Conservation (phyloP, 208 protist genomes). For the Trypanosoma cruzi region DNA sequence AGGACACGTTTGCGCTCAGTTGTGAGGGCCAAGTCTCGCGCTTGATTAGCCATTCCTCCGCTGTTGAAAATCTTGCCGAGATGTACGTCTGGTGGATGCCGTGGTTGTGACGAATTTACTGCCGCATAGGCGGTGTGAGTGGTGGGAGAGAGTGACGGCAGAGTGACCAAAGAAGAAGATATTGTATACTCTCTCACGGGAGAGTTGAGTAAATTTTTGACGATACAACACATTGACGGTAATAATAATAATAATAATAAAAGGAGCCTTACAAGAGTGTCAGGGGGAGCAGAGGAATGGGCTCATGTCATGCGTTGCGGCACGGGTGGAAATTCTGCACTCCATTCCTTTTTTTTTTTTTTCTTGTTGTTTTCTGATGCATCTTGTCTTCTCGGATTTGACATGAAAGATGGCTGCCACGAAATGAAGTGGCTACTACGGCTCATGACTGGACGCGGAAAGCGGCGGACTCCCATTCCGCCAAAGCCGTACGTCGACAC, state of each 20-base stretch:
- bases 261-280: not conserved
- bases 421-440: slow-evolving; percentile 78
- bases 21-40: slow-evolving; percentile 94
- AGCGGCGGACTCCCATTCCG: slow-evolving; percentile 64
- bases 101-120: slow-evolving; percentile 71
- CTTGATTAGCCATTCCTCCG: slow-evolving; percentile 93
- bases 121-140: too few species aligned
- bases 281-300: not conserved
- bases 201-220: not conserved
- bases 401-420: not conserved
- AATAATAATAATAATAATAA: not conserved
- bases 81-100: slow-evolving; percentile 98
- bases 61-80: slow-evolving; percentile 88
- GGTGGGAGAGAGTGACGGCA: not conserved
- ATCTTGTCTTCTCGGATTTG: not conserved
- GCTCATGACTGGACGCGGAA: slow-evolving; percentile 36
- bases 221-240: not conserved
- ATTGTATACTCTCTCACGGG: not conserved
- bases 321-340: not conserved
- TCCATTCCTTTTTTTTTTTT: slow-evolving; percentile 7
- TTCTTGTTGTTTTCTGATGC: slow-evolving; percentile 5
- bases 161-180: not conserved
- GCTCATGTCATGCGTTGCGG: not conserved
- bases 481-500: slow-evolving; percentile 90
- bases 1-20: slow-evolving; percentile 78